Evolutionary conservation across 495 filamentous ascomycete genomes (phyloP).

Genomic region (Neurospora sp.): DNA sequence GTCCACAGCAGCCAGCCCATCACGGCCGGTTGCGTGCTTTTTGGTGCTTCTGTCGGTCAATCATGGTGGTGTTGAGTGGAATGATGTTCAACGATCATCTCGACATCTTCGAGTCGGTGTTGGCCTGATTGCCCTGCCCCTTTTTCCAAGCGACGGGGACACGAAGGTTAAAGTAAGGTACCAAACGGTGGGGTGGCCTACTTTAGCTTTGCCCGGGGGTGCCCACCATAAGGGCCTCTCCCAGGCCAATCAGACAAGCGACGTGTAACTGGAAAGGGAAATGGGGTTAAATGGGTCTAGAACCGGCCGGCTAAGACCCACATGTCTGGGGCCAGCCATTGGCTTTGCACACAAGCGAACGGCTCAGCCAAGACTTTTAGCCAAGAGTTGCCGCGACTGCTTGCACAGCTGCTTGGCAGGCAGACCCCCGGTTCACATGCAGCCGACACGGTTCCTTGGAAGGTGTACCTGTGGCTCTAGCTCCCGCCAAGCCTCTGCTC

Average conservation of each 20-base stretch:
- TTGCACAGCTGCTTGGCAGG: not conserved
- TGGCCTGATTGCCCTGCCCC: not conserved
- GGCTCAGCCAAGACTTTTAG: not conserved
- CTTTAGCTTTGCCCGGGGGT: not conserved
- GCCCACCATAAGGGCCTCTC: not conserved
- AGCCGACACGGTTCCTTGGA: not conserved
- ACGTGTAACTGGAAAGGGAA: conserved; percentile 6
- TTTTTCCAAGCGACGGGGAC: not conserved
- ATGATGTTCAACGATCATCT: not conserved
- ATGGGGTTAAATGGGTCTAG: not conserved
- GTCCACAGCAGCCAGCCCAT: not conserved
- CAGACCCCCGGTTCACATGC: not conserved
- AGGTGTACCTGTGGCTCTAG: not conserved
- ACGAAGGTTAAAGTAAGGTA: not conserved
- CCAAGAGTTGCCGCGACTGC: conserved; percentile 3
- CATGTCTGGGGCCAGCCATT: not conserved
- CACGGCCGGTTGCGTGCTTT: not conserved
- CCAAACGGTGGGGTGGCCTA: not conserved
- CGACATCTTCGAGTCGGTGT: not conserved
- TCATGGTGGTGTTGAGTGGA: not conserved
- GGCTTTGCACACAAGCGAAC: not conserved
- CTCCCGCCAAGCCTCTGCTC: not conserved
- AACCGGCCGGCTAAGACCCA: not conserved
- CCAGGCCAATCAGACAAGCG: conserved; percentile 7
- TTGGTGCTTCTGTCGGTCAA: not conserved